Conservation (phyloP, 495 filamentous ascomycete genomes). For the Hypoxylon lenormandii region DNA sequence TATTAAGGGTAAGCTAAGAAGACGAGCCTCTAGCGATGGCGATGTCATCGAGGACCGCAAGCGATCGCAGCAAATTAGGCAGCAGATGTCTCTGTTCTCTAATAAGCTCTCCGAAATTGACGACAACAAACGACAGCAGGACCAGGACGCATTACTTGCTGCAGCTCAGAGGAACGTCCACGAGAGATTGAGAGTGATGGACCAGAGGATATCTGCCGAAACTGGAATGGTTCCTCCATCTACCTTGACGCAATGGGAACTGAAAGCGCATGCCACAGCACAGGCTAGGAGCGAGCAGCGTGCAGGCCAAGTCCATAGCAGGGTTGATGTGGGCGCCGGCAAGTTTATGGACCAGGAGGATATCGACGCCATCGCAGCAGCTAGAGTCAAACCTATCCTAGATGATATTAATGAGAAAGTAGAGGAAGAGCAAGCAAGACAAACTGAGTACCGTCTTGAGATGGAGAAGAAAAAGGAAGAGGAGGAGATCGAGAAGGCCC, state of each 20-base stretch:
- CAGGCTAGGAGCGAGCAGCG: conserved; percentile 72
- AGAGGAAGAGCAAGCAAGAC: conserved; percentile 72
- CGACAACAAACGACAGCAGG: conserved; percentile 75
- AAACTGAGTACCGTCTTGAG: conserved; percentile 64
- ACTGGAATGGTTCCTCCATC: conserved; percentile 80
- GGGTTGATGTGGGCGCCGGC: conserved; percentile 83
- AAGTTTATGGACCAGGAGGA: conserved; percentile 82
- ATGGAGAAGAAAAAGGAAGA: conserved; percentile 63
- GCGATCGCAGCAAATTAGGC: conserved; percentile 77
- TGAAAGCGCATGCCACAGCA: conserved; percentile 74
- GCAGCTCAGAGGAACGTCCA: conserved; percentile 87
- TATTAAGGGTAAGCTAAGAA: conserved; percentile 67
- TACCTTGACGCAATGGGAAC: conserved; percentile 80
- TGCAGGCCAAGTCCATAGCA: conserved; percentile 65
- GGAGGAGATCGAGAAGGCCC: conserved; percentile 57
- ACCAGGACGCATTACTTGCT: conserved; percentile 79
- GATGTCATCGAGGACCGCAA: conserved; percentile 72
- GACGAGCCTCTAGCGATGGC: conserved; percentile 77
- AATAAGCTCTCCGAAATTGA: conserved; percentile 76
- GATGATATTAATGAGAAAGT: conserved; percentile 86
- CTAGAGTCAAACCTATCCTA: conserved; percentile 86
- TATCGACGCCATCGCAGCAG: conserved; percentile 81
- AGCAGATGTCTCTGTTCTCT: conserved; percentile 81
- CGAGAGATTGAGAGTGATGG: conserved; percentile 78
- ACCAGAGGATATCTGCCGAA: conserved; percentile 78